phyloP scores from a whole-genome alignment of 805 yeast species.

The Candida ipomoeae region DNA sequence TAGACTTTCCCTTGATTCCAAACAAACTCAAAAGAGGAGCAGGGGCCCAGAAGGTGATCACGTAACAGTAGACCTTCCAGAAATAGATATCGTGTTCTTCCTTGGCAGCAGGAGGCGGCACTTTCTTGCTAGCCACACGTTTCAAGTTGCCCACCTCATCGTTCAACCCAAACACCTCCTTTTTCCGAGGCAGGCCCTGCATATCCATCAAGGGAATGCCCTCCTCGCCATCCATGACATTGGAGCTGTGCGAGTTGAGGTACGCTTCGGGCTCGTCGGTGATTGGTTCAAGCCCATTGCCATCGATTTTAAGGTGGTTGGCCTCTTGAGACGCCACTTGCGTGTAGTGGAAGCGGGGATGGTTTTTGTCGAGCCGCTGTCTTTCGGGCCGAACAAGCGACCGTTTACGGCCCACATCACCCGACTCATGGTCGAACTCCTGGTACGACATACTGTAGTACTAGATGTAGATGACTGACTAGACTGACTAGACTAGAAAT shows the following conservation, averaged over 20 bases:
- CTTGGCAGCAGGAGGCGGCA: constrained; percentile 10
- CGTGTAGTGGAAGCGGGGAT: constrained; percentile 75
- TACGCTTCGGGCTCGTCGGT: constrained; percentile 22
- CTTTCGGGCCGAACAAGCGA: constrained; percentile 87
- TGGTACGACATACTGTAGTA: constrained; percentile 19
- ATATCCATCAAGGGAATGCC: constrained; percentile 44
- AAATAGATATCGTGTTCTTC: constrained; percentile 25
- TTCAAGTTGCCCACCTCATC: constrained; percentile 45
- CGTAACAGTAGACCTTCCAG: constrained; percentile 84
- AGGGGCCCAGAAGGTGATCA: constrained; percentile 91
- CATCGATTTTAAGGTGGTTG: constrained; percentile 56
- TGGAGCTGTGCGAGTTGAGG: not conserved
- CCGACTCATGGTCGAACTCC: constrained; percentile 42
- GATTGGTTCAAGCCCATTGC: constrained; percentile 65
- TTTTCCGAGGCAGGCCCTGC: constrained; percentile 20
- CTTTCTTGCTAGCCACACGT: constrained; percentile 23
- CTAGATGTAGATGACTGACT: too few species aligned
- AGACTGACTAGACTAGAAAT: not conserved
- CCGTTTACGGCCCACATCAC: constrained; percentile 47
- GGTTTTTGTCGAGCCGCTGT: constrained; percentile 56
- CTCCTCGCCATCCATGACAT: constrained; percentile 24
- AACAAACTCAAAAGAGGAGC: constrained; percentile 61
- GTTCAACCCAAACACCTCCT: constrained; percentile 56
- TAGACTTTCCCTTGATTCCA: constrained; percentile 74
- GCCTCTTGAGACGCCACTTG: constrained; percentile 67